Evolutionary conservation across 2,329 filamentous ascomycete species (phyloP).

Genomic region (Ophiocordyceps sinensis): DNA sequence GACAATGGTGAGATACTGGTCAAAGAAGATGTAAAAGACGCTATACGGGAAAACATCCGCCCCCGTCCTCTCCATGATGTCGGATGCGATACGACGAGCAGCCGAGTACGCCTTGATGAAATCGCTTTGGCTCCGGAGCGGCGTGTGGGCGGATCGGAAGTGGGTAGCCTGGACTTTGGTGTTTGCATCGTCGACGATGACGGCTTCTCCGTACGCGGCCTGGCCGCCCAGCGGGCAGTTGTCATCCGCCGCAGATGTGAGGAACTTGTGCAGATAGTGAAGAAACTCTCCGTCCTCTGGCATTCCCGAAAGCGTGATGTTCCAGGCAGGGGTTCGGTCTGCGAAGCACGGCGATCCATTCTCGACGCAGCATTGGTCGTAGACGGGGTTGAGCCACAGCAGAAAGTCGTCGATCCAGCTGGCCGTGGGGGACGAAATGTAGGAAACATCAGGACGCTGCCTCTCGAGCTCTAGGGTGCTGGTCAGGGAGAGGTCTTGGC

Average conservation of each 20-base stretch:
- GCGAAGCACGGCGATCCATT: conserved; percentile 63
- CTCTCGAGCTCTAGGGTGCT: conserved; percentile 91
- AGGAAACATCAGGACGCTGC: conserved; percentile 76
- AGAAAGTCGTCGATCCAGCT: conserved; percentile 98
- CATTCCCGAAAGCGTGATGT: conserved; percentile 80
- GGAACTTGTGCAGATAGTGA: conserved; percentile 70
- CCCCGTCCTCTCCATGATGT: conserved; percentile 56
- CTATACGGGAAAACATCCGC: conserved; percentile 91
- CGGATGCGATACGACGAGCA: conserved; percentile 72
- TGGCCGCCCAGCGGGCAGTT: conserved; percentile 80
- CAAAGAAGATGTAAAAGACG: conserved; percentile 98
- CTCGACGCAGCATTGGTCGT: conserved; percentile 58
- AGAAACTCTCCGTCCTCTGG: conserved; percentile 87
- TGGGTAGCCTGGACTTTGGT: conserved; percentile 67
- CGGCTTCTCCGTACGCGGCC: conserved; percentile 72
- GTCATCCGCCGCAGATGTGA: conserved; percentile 63
- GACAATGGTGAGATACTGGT: conserved; percentile 84
- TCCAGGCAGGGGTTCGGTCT: conserved; percentile 67
- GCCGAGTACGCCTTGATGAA: conserved; percentile 86
- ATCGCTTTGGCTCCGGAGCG: conserved; percentile 74
- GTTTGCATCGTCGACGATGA: conserved; percentile 58
- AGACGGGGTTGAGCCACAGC: conserved; percentile 82
- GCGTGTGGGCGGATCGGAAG: conserved; percentile 82
- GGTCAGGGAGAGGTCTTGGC: conserved; percentile 66
- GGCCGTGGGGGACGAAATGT: conserved; percentile 74